These are phyloP conservation scores for Lipomyces spencermartinsiae DNA, from an alignment of 805 yeast species.

Conservation along the genomic window DNA sequence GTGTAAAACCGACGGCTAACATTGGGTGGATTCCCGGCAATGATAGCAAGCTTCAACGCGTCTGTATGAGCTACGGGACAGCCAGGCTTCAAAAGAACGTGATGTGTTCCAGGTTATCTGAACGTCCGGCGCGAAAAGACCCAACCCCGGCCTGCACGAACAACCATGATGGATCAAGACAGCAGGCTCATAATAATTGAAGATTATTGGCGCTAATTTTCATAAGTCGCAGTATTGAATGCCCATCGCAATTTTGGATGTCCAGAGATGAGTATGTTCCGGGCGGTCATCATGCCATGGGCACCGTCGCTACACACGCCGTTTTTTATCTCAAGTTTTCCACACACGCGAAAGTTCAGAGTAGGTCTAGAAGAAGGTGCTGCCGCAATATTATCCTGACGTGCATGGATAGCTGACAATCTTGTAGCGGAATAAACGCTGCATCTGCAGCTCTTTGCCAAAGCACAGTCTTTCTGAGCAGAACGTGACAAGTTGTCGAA, in stretches of 20 bases:
- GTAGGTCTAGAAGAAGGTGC: background rate
- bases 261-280: background rate
- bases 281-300: background rate
- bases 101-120: too few relatives aligned
- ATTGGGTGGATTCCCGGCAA: too few relatives aligned
- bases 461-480: slow-evolving; percentile 15
- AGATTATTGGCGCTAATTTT: background rate
- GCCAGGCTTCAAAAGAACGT: too few relatives aligned
- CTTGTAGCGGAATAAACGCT: slow-evolving; percentile 5
- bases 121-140: too few relatives aligned
- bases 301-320: background rate
- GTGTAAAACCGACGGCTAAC: too few relatives aligned
- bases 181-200: too few relatives aligned
- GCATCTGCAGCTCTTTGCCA: slow-evolving; percentile 14
- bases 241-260: background rate
- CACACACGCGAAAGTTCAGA: background rate
- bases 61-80: too few relatives aligned
- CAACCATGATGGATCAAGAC: too few relatives aligned
- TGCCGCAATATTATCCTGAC: background rate
- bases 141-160: too few relatives aligned
- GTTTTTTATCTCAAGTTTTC: background rate
- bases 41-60: too few relatives aligned
- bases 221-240: background rate
- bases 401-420: background rate
- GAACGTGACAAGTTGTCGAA: slow-evolving; percentile 27